phyloP scores from a whole-genome alignment of 2,329 filamentous ascomycete species.

The Zopfia rhizophila region DNA sequence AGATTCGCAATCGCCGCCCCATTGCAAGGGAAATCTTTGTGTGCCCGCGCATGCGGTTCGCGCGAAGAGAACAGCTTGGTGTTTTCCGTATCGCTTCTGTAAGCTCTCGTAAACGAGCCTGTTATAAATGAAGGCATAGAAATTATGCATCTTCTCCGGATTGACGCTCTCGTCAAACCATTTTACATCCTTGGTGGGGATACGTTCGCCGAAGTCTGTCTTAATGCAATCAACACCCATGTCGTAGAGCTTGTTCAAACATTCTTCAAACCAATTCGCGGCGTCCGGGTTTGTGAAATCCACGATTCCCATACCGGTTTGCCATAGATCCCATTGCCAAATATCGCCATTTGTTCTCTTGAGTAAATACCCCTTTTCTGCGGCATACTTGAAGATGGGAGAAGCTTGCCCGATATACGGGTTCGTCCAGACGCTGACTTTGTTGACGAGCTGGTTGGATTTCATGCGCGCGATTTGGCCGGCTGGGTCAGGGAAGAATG shows the following conservation, averaged over 20 bases:
- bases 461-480: slow-evolving; percentile 73
- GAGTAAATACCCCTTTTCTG: slow-evolving; percentile 74
- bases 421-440: slow-evolving; percentile 81
- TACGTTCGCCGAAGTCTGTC: slow-evolving; percentile 79
- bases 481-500: slow-evolving; percentile 74
- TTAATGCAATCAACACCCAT: slow-evolving; percentile 78
- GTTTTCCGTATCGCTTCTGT: slow-evolving; percentile 61
- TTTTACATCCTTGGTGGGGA: slow-evolving; percentile 71
- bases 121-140: slow-evolving; percentile 79
- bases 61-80: slow-evolving; percentile 73
- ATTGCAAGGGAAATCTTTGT: slow-evolving; percentile 72
- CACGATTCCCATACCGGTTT: slow-evolving; percentile 78
- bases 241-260: slow-evolving; percentile 72
- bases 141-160: slow-evolving; percentile 78
- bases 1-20: slow-evolving; percentile 80
- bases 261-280: slow-evolving; percentile 70
- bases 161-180: slow-evolving; percentile 72
- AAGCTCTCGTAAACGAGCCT: slow-evolving; percentile 74
- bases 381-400: slow-evolving; percentile 71
- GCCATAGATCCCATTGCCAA: slow-evolving; percentile 83
- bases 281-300: slow-evolving; percentile 80
- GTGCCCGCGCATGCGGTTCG: slow-evolving; percentile 74
- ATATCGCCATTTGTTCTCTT: slow-evolving; percentile 75
- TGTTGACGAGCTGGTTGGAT: slow-evolving; percentile 65
- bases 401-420: slow-evolving; percentile 78